These are phyloP conservation scores for Mortierella sp. DNA, from an alignment of 371 early-diverging fungal species.

Conservation along the genomic window DNA sequence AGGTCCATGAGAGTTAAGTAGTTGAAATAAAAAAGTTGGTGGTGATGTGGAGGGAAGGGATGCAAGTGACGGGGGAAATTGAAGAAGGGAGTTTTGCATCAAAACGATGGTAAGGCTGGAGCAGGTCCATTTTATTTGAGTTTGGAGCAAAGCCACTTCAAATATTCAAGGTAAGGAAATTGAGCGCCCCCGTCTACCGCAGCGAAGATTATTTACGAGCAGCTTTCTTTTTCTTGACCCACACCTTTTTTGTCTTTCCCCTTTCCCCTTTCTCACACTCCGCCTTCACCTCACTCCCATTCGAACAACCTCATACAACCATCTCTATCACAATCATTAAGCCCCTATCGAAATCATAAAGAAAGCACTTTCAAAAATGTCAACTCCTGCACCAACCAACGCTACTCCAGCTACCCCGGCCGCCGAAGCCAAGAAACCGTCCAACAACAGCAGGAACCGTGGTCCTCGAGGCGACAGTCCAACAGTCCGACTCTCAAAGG, in stretches of 20 bases:
- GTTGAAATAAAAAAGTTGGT: background rate
- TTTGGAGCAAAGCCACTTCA: background rate
- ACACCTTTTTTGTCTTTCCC: background rate
- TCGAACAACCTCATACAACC: background rate
- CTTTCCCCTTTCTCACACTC: background rate
- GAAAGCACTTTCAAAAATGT: background rate
- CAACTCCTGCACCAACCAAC: background rate
- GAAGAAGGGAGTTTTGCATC: background rate
- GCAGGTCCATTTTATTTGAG: background rate
- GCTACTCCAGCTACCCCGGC: background rate
- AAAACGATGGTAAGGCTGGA: background rate
- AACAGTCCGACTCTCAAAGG: constrained; percentile 75
- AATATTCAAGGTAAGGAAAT: background rate
- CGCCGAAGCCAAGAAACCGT: background rate
- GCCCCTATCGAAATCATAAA: background rate
- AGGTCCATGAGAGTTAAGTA: constrained; percentile 36
- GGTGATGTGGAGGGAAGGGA: background rate
- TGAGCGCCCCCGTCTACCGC: constrained; percentile 4
- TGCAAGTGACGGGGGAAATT: background rate
- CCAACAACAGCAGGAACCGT: constrained; percentile 11
- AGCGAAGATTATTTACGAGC: too few relatives aligned
- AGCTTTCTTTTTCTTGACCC: background rate
- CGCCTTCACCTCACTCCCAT: background rate
- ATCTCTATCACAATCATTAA: too few relatives aligned
- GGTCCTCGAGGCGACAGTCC: constrained; percentile 34